These are phyloP conservation scores for Aureobasidium zeae DNA, from an alignment of 2,329 filamentous ascomycete genomes.

Conservation along the genomic window DNA sequence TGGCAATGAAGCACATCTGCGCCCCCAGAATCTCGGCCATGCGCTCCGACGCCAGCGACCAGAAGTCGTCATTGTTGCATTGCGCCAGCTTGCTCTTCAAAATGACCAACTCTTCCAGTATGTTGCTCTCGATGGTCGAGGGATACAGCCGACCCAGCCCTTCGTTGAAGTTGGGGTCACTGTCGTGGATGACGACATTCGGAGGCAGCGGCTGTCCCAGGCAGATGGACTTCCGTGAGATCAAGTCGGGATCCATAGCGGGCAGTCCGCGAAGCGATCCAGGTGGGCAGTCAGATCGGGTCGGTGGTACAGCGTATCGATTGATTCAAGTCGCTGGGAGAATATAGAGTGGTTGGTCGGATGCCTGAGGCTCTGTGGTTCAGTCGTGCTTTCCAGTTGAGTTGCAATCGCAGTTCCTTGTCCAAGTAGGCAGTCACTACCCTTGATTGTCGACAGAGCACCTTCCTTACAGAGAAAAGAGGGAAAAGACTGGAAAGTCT, in stretches of 20 bases:
- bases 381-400: not conserved
- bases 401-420: not conserved
- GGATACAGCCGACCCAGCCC: slow-evolving; percentile 22
- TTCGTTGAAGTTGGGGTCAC: slow-evolving; percentile 36
- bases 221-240: slow-evolving; percentile 15
- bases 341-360: not conserved
- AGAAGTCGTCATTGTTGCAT: slow-evolving; percentile 52
- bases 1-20: slow-evolving; percentile 61
- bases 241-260: slow-evolving; percentile 12
- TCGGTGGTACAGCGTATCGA: not conserved
- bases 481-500: not conserved
- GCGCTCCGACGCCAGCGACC: slow-evolving; percentile 54
- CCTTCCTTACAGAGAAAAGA: no score
- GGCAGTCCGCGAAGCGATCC: slow-evolving; percentile 1
- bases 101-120: slow-evolving; percentile 49
- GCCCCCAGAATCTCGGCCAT: slow-evolving; percentile 53
- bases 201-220: slow-evolving; percentile 7
- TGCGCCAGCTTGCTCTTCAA: slow-evolving; percentile 49
- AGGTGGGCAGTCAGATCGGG: not conserved
- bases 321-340: not conserved
- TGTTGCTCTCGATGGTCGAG: slow-evolving; percentile 47
- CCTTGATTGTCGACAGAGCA: no score
- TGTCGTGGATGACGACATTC: slow-evolving; percentile 32
- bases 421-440: no score
- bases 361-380: not conserved